A percentile compares a stretch with the other conserved stretches of the same genome.
Conservation (phyloP, 352 stramenopile species). For the Phytophthora pluvialis region DNA sequence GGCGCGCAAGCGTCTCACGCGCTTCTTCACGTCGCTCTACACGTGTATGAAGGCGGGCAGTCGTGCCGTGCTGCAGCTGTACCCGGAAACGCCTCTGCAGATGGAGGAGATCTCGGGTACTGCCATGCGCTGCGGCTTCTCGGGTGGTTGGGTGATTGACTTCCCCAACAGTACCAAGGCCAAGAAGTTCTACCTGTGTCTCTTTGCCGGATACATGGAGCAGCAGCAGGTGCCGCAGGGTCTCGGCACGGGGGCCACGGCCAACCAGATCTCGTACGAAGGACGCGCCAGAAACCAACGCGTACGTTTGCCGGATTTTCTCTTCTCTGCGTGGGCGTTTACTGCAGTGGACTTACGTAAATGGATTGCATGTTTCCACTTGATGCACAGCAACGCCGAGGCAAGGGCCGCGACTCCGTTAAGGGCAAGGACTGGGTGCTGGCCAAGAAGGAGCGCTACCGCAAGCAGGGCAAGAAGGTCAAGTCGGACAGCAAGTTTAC, state of each 20-base stretch:
- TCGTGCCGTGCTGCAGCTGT: constrained; percentile 98
- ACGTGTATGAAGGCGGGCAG: constrained; percentile 85
- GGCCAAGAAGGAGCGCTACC: constrained; percentile 98
- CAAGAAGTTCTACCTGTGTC: constrained; percentile 99
- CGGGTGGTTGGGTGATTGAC: constrained; percentile 98
- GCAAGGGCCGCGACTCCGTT: constrained; percentile 57
- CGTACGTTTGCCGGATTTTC: constrained; percentile 33
- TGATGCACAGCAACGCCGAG: constrained; percentile 51
- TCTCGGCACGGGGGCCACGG: constrained; percentile 66
- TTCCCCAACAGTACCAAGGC: constrained; percentile 99
- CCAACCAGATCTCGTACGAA: constrained; percentile 71
- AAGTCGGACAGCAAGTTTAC: constrained; percentile 99
- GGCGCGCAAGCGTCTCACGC: constrained; percentile 92
- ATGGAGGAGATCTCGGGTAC: constrained; percentile 93
- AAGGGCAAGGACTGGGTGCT: constrained; percentile 96
- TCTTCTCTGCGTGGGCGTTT: neutral
- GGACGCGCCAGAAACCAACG: constrained; percentile 59
- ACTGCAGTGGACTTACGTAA: constrained; percentile 8
- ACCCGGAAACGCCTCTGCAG: constrained; percentile 98
- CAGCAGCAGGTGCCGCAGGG: constrained; percentile 83
- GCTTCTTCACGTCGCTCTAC: constrained; percentile 97
- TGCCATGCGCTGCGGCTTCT: constrained; percentile 92
- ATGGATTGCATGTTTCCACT: constrained; percentile 1
- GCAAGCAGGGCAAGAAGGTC: constrained; percentile 98
- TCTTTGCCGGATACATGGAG: constrained; percentile 94